Base-by-base conservation (phyloP, 1,284 basidiomycete species). In the Earliella scabrosa region DNA sequence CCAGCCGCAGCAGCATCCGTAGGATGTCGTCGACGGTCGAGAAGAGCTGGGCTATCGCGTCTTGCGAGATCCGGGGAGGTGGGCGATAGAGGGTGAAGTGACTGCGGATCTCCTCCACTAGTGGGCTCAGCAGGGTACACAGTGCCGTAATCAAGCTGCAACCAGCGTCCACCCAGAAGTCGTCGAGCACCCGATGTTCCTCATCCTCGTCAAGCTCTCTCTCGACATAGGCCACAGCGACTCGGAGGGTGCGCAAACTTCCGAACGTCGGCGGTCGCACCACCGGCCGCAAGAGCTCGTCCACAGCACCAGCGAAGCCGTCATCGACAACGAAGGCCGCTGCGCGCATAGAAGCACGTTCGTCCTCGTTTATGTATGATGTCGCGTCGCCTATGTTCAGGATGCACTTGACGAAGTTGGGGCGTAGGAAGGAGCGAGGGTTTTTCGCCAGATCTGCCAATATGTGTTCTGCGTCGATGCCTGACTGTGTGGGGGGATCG, bases 401-500 rank as follows among this genome's bases (percentile, higher is more conserved):
- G 24, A 90, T 75, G 45, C 82, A 81, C 44, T 82, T 78, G 38
- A 81, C 71, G 29, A 90, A 73, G 57, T 86, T 81, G 2, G 76
- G 73, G 27, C 78, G 79, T 9, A 90, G 76, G 59, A 90, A 77
- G 16, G 84, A 78, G n/a, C 69, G 75, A 20, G 89, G 88, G 38
- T 85, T 79, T 36, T 78, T 76, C 0, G 82, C 77, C n/a, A 91
- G 77, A 34, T 81, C 78, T 31, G 80, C 71, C 2, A 92, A 75
- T 23, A 91, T 80, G 43, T 85, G 81, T 70, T 92, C 90, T 0
- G 85, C 85, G 47, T 88, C 77, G 26, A 86, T 77, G 2, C 82
- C 83, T 0, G 83, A 82, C 59, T 80, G 82, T 26, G 81, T 79
- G 0, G 88, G 88, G 5, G 81, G 75, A 34, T 83, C 77, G 55